Evolutionary conservation across 2,329 filamentous ascomycete genomes (phyloP), one percentile per base, ranked within the genome.

Genomic region (Lasiodiplodia sp.): DNA sequence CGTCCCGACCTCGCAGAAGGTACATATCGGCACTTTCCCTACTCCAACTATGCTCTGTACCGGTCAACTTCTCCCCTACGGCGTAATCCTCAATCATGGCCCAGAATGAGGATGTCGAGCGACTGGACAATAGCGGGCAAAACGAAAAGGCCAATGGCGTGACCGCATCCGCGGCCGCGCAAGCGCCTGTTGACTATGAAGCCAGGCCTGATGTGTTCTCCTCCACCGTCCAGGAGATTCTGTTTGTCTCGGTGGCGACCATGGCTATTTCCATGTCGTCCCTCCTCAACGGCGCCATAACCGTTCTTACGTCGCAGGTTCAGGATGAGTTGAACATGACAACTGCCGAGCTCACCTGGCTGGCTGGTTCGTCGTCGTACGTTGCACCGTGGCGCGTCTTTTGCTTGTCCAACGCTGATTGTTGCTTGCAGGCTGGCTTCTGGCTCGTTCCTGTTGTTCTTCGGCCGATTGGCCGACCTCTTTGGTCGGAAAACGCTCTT

Each of bases 301-400:
- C 88, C 2, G 89, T 91, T 69, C 87, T 90, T 69, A 88, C 88
- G 1, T 86, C 86, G 0, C 86, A 86, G 63, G 88, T 91, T 58
- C 88, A 85, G 2, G 75, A 78, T 16, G 87, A 90, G 70, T 76
- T 91, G 67, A 74, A 82, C 56, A 91, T 92, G 89, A 87, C 85
- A 2, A 87, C 86, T 57, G 86, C 88, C 1, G 84, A 92, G 73
- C 86, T 92, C 28, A 89, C 89, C 0, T 92, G 89, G 89, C 88
- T 91, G 70, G 84, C 83, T 57, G 88, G 88, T 8, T 85, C 88
- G n/a, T 83, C 86, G 49, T 86, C 86, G 80, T 86, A 79, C 57
- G 83, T 78, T 11, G 12, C 40, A 52, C 18, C 28, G 58, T 25
- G 16, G 11, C 16, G 18, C 8, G 40, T 12, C 31, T 51, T 11